These are phyloP conservation scores for Lachancea thermotolerans DNA, from an alignment of 805 yeast genomes.

Conservation along the genomic window DNA sequence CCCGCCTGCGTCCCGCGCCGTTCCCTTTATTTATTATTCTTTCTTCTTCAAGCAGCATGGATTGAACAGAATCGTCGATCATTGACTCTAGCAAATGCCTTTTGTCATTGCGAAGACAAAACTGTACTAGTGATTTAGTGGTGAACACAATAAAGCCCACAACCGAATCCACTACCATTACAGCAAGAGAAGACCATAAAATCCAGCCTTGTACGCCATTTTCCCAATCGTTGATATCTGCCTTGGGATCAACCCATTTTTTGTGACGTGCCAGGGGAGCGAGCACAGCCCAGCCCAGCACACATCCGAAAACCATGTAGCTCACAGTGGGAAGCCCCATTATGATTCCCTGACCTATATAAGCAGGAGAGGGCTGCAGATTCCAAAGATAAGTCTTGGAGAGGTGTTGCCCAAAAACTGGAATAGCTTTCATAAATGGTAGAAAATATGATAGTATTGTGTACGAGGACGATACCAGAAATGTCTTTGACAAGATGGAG, in stretches of 20 bases:
- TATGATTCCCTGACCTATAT: slow-evolving; percentile 94
- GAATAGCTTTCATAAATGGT: slow-evolving; percentile 62
- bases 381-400: slow-evolving; percentile 72
- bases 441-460: slow-evolving; percentile 66
- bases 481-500: slow-evolving; percentile 51
- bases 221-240: slow-evolving; percentile 75
- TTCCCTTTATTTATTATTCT: slow-evolving; percentile 21
- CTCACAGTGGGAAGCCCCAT: slow-evolving; percentile 93
- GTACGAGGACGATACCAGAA: slow-evolving; percentile 61
- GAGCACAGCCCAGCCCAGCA: slow-evolving; percentile 88
- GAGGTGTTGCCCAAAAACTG: slow-evolving; percentile 63
- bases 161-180: slow-evolving; percentile 88
- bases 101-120: slow-evolving; percentile 22
- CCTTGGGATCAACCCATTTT: slow-evolving; percentile 86
- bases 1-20: slow-evolving; percentile 11
- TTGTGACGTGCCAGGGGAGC: slow-evolving; percentile 66
- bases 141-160: slow-evolving; percentile 69
- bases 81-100: slow-evolving; percentile 17
- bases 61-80: slow-evolving; percentile 28
- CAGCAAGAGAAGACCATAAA: slow-evolving; percentile 84
- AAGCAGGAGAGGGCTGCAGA: slow-evolving; percentile 94
- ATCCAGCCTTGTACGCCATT: slow-evolving; percentile 97
- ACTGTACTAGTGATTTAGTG: slow-evolving; percentile 35
- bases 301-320: slow-evolving; percentile 83
- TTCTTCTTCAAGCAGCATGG: slow-evolving; percentile 30